Evolutionary conservation across 129 eudicot species (phyloP), one percentile per base, ranked within the genome.

Genomic region (Helianthus tuberosus): DNA sequence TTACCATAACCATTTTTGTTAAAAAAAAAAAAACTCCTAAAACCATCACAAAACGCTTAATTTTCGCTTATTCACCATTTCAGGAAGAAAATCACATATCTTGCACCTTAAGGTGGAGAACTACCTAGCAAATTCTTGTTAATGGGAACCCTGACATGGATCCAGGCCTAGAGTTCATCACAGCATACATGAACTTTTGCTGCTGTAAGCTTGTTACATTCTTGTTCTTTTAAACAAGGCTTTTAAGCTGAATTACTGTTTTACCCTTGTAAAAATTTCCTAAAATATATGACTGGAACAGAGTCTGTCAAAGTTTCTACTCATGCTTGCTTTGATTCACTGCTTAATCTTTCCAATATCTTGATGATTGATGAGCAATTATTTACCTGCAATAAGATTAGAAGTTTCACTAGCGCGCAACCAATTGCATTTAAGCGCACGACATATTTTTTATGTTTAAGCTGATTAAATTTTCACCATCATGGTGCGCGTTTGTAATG

Each of bases 11-110:
- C 57, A 70, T 50, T 70, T 50, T 23, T 3, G 14, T 14, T 36
- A n/a, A n/a, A n/a, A n/a, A n/a, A 13, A 32, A 29, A 11, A 6
- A 12, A 9, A 15, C 5, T 11, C 41, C 58, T 43, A 46, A 47
- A 67, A 68, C 5, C n/a, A 29, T 36, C 49, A 43, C 17, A 8
- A 10, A 4, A 12, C 10, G 55, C 15, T 14, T 8, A 29, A 47
- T 59, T 55, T 50, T 65, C 23, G 17, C 29, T n/a, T 53, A 27
- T 52, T 32, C n/a, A 36, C 20, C 20, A 62, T 76, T 65, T 71
- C 92, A 93, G 98, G 95, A 87, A 82, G 80, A 93, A 86, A 68
- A 84, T 93, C 32, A 90, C 96, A 8, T 93, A 93, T 68, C 96
- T 93, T 54, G 96, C 96, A 48, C 98, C 98, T 27, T 89, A 96